A percentile compares a stretch with the other conserved stretches of the same genome.
Conservation (phyloP, 225 moss, liverwort and hornwort genomes). For the Antitrichia curtipendula region DNA sequence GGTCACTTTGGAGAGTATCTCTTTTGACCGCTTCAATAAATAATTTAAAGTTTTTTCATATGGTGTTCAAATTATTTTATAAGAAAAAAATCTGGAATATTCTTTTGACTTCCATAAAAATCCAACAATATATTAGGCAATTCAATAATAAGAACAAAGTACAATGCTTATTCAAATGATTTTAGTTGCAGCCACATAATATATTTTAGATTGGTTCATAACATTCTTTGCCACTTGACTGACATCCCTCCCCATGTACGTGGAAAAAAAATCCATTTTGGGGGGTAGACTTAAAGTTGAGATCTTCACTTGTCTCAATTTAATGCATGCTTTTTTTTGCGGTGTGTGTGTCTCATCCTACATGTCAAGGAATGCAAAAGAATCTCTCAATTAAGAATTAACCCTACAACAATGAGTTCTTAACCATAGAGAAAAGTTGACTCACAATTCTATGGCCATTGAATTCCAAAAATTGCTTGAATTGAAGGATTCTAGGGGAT, state of each 20-base stretch:
- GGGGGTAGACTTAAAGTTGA: background rate
- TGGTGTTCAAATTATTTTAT: background rate
- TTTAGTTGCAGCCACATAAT: background rate
- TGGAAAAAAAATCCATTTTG: background rate
- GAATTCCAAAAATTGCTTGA: background rate
- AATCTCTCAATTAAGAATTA: background rate
- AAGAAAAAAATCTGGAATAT: background rate
- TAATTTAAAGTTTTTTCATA: background rate
- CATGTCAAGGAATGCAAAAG: background rate
- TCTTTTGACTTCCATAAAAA: background rate
- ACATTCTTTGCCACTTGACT: background rate
- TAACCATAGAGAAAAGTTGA: fast-evolving
- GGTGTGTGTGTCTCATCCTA: fast-evolving
- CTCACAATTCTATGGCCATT: fast-evolving
- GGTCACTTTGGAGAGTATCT: background rate
- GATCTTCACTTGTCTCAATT: background rate
- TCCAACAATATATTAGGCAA: background rate
- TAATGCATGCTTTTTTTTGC: background rate
- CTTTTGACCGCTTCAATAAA: background rate
- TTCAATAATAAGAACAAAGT: background rate
- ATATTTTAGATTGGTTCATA: background rate
- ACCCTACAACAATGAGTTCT: fast-evolving
- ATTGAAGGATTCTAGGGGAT: background rate
- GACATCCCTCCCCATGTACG: fast-evolving
- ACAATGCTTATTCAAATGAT: background rate